phyloP scores from a whole-genome alignment of 2,329 filamentous ascomycete species.

The Diaporthe sp. region DNA sequence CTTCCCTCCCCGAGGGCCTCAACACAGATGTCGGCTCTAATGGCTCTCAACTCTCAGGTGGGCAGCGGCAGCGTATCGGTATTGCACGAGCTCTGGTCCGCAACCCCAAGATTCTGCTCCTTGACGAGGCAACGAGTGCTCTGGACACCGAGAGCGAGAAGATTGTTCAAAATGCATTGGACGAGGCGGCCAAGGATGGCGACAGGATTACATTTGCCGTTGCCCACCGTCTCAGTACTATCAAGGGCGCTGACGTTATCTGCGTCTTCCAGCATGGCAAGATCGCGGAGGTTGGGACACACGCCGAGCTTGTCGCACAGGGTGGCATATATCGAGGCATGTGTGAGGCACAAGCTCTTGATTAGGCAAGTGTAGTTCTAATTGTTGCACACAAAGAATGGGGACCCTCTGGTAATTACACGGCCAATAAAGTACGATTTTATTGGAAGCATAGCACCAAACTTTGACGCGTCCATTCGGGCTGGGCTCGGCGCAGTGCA shows the following conservation, averaged over 20 bases:
- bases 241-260: slow-evolving; percentile 53
- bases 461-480: background rate
- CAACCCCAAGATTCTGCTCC: slow-evolving; percentile 22
- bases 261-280: slow-evolving; percentile 46
- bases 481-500: background rate
- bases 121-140: slow-evolving; percentile 67
- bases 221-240: slow-evolving; percentile 69
- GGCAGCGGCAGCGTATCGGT: slow-evolving; percentile 29
- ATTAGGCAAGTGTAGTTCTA: background rate
- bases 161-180: slow-evolving; percentile 50
- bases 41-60: slow-evolving; percentile 20
- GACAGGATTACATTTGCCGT: slow-evolving; percentile 74
- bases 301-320: slow-evolving; percentile 30
- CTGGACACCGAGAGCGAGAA: slow-evolving; percentile 70
- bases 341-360: slow-evolving; percentile 8
- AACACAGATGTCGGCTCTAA: slow-evolving; percentile 20
- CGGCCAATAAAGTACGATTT: too few species aligned
- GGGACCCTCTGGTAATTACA: too few species aligned
- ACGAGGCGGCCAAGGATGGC: slow-evolving; percentile 53
- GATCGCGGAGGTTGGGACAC: slow-evolving; percentile 46
- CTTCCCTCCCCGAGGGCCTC: slow-evolving; percentile 28
- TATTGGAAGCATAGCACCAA: background rate
- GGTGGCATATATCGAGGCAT: slow-evolving; percentile 26
- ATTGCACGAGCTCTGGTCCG: slow-evolving; percentile 29
- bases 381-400: background rate